A percentile compares a stretch with the other conserved stretches of the same genome.
Evolutionary conservation across 2,329 filamentous ascomycete genomes (phyloP).

Genomic region (Diaporthe australafricana): DNA sequence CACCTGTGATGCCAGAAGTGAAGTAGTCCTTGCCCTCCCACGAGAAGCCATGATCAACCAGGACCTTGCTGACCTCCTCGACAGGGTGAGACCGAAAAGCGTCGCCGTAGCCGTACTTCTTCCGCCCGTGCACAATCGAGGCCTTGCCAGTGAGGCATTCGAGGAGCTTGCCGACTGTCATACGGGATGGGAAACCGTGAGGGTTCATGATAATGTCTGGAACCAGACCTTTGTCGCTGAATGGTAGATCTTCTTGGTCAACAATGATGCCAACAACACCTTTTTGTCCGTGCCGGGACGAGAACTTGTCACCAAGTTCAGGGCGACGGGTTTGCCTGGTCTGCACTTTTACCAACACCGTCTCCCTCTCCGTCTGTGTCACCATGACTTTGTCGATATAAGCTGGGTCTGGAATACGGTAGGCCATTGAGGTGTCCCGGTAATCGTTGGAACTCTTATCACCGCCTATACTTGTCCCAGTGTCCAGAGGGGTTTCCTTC

Average conservation of each 20-base stretch:
- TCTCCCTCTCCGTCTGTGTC: constrained; percentile 88
- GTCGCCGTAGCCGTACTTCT: constrained; percentile 87
- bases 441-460: constrained; percentile 73
- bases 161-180: constrained; percentile 98
- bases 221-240: constrained; percentile 89
- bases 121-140: constrained; percentile 83
- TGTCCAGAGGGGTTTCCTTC: constrained; percentile 87
- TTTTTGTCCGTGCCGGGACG: constrained; percentile 97
- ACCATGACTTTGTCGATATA: constrained; percentile 98
- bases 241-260: constrained; percentile 96
- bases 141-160: constrained; percentile 96
- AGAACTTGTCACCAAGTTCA: constrained; percentile 98
- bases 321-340: constrained; percentile 95
- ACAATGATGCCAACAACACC: constrained; percentile 97
- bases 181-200: constrained; percentile 98
- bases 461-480: constrained; percentile 77
- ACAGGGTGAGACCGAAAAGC: constrained; percentile 85
- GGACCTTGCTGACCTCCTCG: constrained; percentile 86
- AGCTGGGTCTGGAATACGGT: constrained; percentile 84
- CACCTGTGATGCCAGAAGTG: constrained; percentile 93
- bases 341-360: constrained; percentile 90
- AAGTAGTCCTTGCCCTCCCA: constrained; percentile 99
- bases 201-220: constrained; percentile 99
- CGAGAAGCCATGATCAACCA: constrained; percentile 90
- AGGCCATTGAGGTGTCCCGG: constrained; percentile 77